Conservation (phyloP, 2,329 filamentous ascomycete species). For the Aureobasidium lini region DNA sequence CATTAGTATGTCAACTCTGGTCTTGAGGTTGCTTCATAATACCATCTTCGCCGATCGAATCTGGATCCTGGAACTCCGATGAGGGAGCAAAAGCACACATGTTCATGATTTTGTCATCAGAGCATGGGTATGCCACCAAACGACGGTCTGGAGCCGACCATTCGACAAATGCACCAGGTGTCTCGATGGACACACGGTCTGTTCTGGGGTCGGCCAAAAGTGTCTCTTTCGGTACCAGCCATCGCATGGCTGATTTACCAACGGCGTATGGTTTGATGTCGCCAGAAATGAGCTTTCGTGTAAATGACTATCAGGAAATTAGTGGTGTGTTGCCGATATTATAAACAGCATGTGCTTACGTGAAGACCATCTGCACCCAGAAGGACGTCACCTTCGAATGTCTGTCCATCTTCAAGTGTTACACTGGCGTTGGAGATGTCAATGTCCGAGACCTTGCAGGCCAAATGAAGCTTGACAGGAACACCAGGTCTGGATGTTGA, state of each 20-base stretch:
- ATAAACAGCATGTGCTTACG: not conserved
- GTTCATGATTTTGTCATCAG: slow-evolving; percentile 11
- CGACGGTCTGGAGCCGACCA: slow-evolving; percentile 4
- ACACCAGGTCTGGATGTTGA: not conserved
- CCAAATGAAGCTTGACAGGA: slow-evolving; percentile 1
- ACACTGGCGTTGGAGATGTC: not conserved
- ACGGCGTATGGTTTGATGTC: slow-evolving; percentile 5
- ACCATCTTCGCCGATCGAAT: not conserved
- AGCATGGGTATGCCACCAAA: slow-evolving; percentile 7
- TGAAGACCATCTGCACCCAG: slow-evolving; percentile 11
- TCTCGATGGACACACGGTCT: not conserved
- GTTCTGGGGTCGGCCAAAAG: not conserved
- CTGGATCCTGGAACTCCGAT: not conserved
- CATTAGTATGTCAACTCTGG: not conserved
- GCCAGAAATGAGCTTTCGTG: not conserved
- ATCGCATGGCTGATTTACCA: slow-evolving; percentile 5
- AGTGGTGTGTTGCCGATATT: not conserved
- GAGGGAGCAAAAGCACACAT: slow-evolving; percentile 10
- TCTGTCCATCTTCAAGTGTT: not conserved
- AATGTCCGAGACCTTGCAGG: slow-evolving; percentile 7
- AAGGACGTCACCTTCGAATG: not conserved
- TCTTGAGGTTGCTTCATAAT: not conserved
- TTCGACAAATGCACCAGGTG: slow-evolving; percentile 4
- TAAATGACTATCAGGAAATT: not conserved
- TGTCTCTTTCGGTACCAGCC: slow-evolving; percentile 8